Evolutionary conservation across 352 stramenopile genomes (phyloP), one percentile per base, ranked within the genome.

Genomic region (Phytophthora agathidicida): DNA sequence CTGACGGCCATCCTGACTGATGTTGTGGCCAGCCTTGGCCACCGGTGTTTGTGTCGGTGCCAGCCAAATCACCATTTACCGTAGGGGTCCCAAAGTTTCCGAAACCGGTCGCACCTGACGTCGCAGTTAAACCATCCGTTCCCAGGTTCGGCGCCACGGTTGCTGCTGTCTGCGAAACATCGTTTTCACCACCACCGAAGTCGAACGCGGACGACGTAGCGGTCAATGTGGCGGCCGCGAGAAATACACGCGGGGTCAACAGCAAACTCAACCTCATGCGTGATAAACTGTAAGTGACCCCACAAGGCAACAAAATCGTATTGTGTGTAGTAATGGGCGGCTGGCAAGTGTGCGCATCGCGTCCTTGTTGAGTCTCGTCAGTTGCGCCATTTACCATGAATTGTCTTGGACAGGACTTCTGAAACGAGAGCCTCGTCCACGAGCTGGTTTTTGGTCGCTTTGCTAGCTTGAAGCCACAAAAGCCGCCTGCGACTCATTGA

Each of bases 151-250:
- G 52, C 7, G 48, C 35, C 13, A 65, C 45, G 4, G 39, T 68
- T 17, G 10, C 60, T 60, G 45, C 52, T 7, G 31, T 68, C 16
- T 64, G 60, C 3, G 16, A 10, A 20, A 48, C 44, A 24, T 58
- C 45, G 17, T 55, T 54, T 2, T 35, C 26, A n/a, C 32, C 26
- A n/a, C 32, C 20, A 11, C 27, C 26, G 11, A 68, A 68, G 31
- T 62, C 52, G 1, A 68, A 50, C 27, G 60, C 52, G 11, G 45
- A 52, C 14, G 59, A 64, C 3, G 60, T 49, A 1, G 35, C 32
- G 2, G 23, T 45, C 38, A 64, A 52, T 16, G 24, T 27, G 16
- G 60, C 52, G 24, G 51, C 39, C 7, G 41, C 45, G 14, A 64
- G 17, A 23, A 58, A n/a, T 7, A 46, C 45, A 7, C 37, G 56